Percentiles rank a stretch among this genome's conserved stretches.
phyloP scores from a whole-genome alignment of 495 filamentous ascomycete species.

The Talaromyces proteolyticus region DNA sequence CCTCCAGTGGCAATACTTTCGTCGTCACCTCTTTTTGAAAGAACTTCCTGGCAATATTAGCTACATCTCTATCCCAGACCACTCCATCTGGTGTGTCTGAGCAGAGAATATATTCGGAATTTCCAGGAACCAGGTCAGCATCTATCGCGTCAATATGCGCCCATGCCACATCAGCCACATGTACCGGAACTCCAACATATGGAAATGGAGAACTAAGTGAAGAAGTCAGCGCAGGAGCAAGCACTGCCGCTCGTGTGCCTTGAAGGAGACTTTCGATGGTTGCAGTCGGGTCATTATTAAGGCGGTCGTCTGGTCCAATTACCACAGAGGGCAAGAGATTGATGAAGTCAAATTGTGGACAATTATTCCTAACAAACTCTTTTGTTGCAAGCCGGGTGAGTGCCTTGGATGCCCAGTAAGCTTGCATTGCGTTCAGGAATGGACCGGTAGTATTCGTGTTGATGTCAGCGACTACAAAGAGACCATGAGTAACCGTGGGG shows the following conservation, averaged over 20 bases:
- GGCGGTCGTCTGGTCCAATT: constrained; percentile 14
- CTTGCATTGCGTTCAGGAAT: constrained; percentile 12
- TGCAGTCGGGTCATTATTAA: constrained; percentile 8
- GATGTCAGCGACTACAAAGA: constrained; percentile 9
- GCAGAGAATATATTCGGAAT: constrained; percentile 14
- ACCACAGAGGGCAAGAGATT: constrained; percentile 15
- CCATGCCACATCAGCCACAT: constrained; percentile 18
- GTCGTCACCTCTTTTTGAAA: constrained; percentile 36
- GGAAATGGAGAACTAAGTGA: constrained; percentile 12
- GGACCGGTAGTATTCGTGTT: constrained; percentile 9
- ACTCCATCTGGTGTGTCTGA: constrained; percentile 14
- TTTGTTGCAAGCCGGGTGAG: constrained; percentile 20
- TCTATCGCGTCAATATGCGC: constrained; percentile 22
- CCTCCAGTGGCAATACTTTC: constrained; percentile 28
- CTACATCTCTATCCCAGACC: constrained; percentile 36
- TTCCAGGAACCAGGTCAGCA: constrained; percentile 6
- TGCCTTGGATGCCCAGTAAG: constrained; percentile 23
- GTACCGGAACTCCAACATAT: constrained; percentile 15
- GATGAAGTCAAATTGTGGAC: constrained; percentile 18
- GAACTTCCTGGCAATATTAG: constrained; percentile 24
- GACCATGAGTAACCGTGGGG: neutral
- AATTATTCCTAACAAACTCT: constrained; percentile 10
- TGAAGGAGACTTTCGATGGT: constrained; percentile 7
- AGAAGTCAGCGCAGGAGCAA: constrained; percentile 8
- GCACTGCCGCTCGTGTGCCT: constrained; percentile 10